phyloP scores from a whole-genome alignment of 176 grass and related monocot species.

The Panicum miliaceum region DNA sequence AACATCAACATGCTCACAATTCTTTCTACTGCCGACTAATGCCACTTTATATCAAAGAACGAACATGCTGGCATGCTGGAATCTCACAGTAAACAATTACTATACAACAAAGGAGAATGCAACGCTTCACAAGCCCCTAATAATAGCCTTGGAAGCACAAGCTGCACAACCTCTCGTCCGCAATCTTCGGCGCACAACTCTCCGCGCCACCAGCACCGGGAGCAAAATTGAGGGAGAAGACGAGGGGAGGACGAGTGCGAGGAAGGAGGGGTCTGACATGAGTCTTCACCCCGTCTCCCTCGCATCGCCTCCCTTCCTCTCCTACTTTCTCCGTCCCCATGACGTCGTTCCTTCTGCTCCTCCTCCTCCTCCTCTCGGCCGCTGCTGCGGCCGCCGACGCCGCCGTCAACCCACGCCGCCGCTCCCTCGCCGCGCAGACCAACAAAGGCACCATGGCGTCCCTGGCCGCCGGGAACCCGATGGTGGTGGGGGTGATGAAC shows the following conservation, averaged over 20 bases:
- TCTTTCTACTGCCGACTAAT: too few relatives aligned
- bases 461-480: conserved; percentile 20
- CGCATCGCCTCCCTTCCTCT: neutral
- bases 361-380: neutral
- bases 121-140: neutral
- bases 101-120: too few relatives aligned
- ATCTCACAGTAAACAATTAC: too few relatives aligned
- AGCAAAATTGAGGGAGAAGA: conserved; percentile 14
- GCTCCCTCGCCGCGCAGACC: conserved; percentile 13
- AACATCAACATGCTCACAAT: too few relatives aligned
- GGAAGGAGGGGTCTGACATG: conserved; percentile 38
- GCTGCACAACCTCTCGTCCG: neutral
- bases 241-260: conserved; percentile 7
- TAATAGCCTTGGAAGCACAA: conserved; percentile 4
- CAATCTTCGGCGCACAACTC: conserved; percentile 21
- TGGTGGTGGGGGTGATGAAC: conserved; percentile 38
- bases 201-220: conserved; percentile 21
- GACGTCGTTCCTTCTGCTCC: conserved; percentile 13
- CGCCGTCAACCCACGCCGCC: neutral
- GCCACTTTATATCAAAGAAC: too few relatives aligned
- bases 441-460: neutral
- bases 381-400: neutral
- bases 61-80: too few relatives aligned
- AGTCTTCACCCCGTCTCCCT: conserved; percentile 36
- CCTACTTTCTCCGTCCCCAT: conserved; percentile 15